Percentiles rank a stretch among this genome's conserved stretches.
phyloP scores from a whole-genome alignment of 2,329 filamentous ascomycete genomes.

The Chrysoporthe austroafricana region DNA sequence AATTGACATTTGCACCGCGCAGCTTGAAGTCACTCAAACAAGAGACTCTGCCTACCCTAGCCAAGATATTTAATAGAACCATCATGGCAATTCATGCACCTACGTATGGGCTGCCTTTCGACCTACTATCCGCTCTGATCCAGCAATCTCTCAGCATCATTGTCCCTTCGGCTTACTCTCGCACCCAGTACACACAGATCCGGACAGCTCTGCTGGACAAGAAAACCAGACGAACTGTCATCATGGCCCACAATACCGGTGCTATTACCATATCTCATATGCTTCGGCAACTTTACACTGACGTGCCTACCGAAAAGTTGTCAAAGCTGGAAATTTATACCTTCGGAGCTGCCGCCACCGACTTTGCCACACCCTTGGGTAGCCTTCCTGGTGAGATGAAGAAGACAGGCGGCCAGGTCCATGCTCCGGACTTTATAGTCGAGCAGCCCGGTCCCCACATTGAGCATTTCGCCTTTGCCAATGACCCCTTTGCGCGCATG shows the following conservation, averaged over 20 bases:
- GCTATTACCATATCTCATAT: conserved; percentile 42
- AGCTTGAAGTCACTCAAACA: conserved; percentile 38
- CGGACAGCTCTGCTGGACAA: conserved; percentile 42
- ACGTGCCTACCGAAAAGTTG: conserved; percentile 42
- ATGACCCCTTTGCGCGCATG: conserved; percentile 44
- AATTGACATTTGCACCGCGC: not conserved
- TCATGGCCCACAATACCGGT: conserved; percentile 47
- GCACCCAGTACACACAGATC: conserved; percentile 42
- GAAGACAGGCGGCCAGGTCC: conserved; percentile 20
- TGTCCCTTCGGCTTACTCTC: conserved; percentile 37
- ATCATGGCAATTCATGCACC: conserved; percentile 55
- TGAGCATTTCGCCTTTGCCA: conserved; percentile 42
- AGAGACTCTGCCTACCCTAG: conserved; percentile 40
- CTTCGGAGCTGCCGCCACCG: conserved; percentile 44
- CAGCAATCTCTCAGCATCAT: conserved; percentile 36
- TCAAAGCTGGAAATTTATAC: conserved; percentile 49
- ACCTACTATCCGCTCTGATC: conserved; percentile 46
- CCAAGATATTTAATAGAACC: conserved; percentile 42
- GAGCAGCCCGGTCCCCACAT: conserved; percentile 37
- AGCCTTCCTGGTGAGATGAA: conserved; percentile 30
- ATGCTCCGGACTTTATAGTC: conserved; percentile 29
- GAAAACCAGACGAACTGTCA: conserved; percentile 40
- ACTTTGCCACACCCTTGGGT: conserved; percentile 43
- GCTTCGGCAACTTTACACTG: conserved; percentile 43
- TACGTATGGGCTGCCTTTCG: conserved; percentile 57